Evolutionary conservation across 1,139 yeast species (phyloP).

Genomic region (Yamadazyma kanchanaburiensis): DNA sequence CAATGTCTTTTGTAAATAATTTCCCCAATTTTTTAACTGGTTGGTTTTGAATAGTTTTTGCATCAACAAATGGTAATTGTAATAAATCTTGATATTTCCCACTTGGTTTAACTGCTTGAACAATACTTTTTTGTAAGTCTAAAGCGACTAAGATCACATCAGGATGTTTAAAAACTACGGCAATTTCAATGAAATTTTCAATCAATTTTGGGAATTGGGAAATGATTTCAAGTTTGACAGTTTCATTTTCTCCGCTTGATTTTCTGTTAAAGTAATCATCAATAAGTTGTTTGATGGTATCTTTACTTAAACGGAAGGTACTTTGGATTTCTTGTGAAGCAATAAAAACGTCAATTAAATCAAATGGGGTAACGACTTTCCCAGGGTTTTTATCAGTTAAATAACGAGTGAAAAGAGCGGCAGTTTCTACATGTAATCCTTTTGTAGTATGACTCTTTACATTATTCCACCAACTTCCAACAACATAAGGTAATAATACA

Average conservation of each 20-base stretch:
- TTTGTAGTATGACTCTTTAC: constrained; percentile 78
- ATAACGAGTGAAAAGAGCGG: constrained; percentile 63
- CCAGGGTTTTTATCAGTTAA: constrained; percentile 77
- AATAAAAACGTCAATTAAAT: constrained; percentile 60
- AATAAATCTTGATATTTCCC: constrained; percentile 60
- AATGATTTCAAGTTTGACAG: constrained; percentile 53
- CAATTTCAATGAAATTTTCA: constrained; percentile 75
- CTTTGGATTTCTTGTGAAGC: constrained; percentile 58
- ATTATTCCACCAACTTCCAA: constrained; percentile 86
- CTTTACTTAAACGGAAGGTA: constrained; percentile 37
- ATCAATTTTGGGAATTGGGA: constrained; percentile 65
- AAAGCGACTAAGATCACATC: constrained; percentile 61
- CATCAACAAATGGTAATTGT: constrained; percentile 76
- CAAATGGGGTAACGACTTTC: constrained; percentile 58
- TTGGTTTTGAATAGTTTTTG: constrained; percentile 39
- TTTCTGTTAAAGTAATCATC: constrained; percentile 57
- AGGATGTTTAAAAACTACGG: constrained; percentile 71
- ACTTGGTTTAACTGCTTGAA: constrained; percentile 71
- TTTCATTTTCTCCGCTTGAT: constrained; percentile 23
- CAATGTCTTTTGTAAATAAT: constrained; percentile 48
- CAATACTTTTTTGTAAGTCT: constrained; percentile 67
- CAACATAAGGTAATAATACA: constrained; percentile 71
- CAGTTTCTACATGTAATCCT: constrained; percentile 82
- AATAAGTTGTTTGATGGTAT: constrained; percentile 50
- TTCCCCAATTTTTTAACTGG: constrained; percentile 63